Conservation (phyloP, 169 alveolate genomes). For the Amoebophrya sp. region DNA sequence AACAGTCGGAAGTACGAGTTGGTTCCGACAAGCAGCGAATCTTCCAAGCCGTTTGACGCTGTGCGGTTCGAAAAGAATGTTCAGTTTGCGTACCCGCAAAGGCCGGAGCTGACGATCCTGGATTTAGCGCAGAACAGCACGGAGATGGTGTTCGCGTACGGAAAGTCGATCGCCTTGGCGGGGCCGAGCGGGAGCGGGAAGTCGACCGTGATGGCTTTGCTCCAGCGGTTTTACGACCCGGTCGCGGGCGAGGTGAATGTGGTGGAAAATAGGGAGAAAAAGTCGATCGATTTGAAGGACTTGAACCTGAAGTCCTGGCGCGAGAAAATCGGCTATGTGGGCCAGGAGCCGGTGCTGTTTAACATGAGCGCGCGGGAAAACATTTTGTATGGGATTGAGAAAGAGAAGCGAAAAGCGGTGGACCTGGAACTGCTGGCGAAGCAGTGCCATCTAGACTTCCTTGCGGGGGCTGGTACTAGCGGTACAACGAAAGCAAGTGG, state of each 20-base stretch:
- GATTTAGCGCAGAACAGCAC: neutral
- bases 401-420: conserved; percentile 50
- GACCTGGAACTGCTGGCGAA: neutral
- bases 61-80: too few relatives aligned
- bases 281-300: too few relatives aligned
- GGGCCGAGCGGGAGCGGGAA: conserved; percentile 83
- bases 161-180: conserved; percentile 76
- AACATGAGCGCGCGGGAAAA: conserved; percentile 68
- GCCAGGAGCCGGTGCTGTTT: conserved; percentile 67
- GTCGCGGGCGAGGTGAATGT: conserved; percentile 49
- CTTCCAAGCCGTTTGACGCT: too few relatives aligned
- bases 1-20: too few relatives aligned
- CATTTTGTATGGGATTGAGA: conserved; percentile 66
- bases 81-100: neutral
- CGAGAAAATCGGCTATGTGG: conserved; percentile 49
- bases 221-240: conserved; percentile 60
- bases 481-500: too few relatives aligned
- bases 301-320: conserved; percentile 53
- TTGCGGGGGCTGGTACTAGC: too few relatives aligned
- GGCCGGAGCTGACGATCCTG: too few relatives aligned
- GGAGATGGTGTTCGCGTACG: conserved; percentile 55
- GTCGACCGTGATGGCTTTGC: conserved; percentile 56
- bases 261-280: neutral
- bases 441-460: too few relatives aligned
- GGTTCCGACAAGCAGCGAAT: too few relatives aligned